Evolutionary conservation across 805 yeast species (phyloP), one percentile per base, ranked within the genome.

Genomic region (Wickerhamomyces rabaulensis): DNA sequence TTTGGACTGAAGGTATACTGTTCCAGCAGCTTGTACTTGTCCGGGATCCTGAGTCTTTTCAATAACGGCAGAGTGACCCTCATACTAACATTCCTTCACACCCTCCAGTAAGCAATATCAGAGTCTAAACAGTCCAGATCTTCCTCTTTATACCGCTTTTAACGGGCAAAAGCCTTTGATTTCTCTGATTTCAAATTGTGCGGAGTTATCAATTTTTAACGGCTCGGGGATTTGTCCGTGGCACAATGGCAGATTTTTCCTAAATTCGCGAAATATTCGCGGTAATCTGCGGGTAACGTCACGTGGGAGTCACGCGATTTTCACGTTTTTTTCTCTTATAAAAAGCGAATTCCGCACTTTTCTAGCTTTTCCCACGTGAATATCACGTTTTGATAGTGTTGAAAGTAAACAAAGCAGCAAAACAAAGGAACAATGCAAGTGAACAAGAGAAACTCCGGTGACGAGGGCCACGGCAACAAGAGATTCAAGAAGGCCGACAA

Each of bases 321-420:
- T 45, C 21, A 21, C 17, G n/a, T 20, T 33, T 16, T 39, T 33
- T 22, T 27, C 9, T 26, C 40, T 19, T 39, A 39, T 41, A 42
- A 44, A 42, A 42, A 35, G 27, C 15, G n/a, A 40, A 35, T 3
- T 10, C 39, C 15, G 41, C 21, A 16, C 23, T 17, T 22, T 16
- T 16, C 16, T 15, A 16, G 38, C 2, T 52, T 49, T 50, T 50
- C 57, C 57, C 64, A 60, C 64, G 64, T 60, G 63, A 55, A 44
- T 26, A 52, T 53, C 52, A 53, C 55, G 52, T 49, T 50, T 48
- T 44, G 19, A 6, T 12, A 23, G 3, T n/a, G n/a, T n/a, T n/a
- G n/a, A n/a, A n/a, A n/a, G n/a, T n/a, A n/a, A n/a, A n/a, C n/a
- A 44, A 40, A 12, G n/a, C 40, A 41, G 22, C 6, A 37, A 26